Evolutionary conservation across 1,284 basidiomycete genomes (phyloP).

Genomic region (Lentinus polychrous): DNA sequence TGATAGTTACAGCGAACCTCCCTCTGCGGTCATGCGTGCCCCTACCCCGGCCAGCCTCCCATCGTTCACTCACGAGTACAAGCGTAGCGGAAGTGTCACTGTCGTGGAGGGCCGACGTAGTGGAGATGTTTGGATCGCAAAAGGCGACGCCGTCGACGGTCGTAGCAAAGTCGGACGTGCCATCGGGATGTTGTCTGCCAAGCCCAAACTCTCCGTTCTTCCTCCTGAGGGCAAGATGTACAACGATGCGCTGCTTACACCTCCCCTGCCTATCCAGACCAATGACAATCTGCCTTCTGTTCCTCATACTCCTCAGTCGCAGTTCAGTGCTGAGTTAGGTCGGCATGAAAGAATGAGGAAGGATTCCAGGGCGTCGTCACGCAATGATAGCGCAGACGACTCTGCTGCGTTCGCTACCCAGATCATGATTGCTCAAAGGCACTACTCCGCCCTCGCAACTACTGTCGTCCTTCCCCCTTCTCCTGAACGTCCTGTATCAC

Average conservation of each 20-base stretch:
- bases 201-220: slow-evolving; percentile 60
- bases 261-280: slow-evolving; percentile 30
- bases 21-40: slow-evolving; percentile 34
- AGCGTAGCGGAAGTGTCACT: slow-evolving; percentile 55
- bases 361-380: slow-evolving; percentile 48
- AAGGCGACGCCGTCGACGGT: slow-evolving; percentile 59
- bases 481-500: slow-evolving; percentile 30
- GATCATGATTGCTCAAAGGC: slow-evolving; percentile 63
- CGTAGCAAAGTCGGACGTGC: slow-evolving; percentile 53
- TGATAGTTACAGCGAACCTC: slow-evolving; percentile 38
- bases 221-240: slow-evolving; percentile 42
- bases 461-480: slow-evolving; percentile 49
- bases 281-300: slow-evolving; percentile 26
- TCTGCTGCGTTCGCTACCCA: slow-evolving; percentile 41
- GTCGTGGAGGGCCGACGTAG: slow-evolving; percentile 63
- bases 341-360: slow-evolving; percentile 18
- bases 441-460: slow-evolving; percentile 59
- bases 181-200: slow-evolving; percentile 48
- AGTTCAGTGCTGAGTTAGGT: slow-evolving; percentile 42
- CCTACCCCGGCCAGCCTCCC: slow-evolving; percentile 33
- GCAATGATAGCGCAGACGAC: slow-evolving; percentile 43
- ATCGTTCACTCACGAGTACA: slow-evolving; percentile 48
- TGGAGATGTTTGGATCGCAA: slow-evolving; percentile 62
- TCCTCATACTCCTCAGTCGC: slow-evolving; percentile 44
- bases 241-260: slow-evolving; percentile 30